A percentile compares a stretch with the other conserved stretches of the same genome.
These are phyloP conservation scores for Kurtzmaniella quercitrusa DNA, from an alignment of 1,139 yeast species.

Conservation along the genomic window DNA sequence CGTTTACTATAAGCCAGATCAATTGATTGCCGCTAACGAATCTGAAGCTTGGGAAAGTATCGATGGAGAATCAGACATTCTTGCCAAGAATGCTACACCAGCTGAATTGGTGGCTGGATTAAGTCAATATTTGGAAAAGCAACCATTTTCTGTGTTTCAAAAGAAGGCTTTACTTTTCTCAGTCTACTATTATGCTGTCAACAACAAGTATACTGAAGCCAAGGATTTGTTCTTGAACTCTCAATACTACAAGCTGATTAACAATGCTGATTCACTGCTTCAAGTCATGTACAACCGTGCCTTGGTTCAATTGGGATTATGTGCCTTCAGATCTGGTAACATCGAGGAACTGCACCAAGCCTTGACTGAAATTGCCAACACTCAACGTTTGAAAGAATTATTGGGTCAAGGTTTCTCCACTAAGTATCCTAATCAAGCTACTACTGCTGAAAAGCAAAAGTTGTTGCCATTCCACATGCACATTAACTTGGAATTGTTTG, in stretches of 20 bases:
- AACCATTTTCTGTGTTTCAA: slow-evolving; percentile 64
- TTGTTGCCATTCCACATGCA: slow-evolving; percentile 98
- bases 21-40: slow-evolving; percentile 69
- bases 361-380: slow-evolving; percentile 83
- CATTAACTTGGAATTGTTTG: slow-evolving; percentile 90
- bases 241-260: slow-evolving; percentile 77
- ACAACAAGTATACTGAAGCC: slow-evolving; percentile 77
- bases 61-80: slow-evolving; percentile 32
- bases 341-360: slow-evolving; percentile 85
- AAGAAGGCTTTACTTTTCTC: slow-evolving; percentile 83
- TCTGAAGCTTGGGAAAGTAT: slow-evolving; percentile 62
- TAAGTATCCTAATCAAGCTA: slow-evolving; percentile 54
- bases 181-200: slow-evolving; percentile 88
- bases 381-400: slow-evolving; percentile 84
- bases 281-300: slow-evolving; percentile 95
- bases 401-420: slow-evolving; percentile 90
- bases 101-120: slow-evolving; percentile 58
- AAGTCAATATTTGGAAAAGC: slow-evolving; percentile 62
- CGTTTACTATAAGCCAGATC: slow-evolving; percentile 86
- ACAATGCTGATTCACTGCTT: slow-evolving; percentile 76
- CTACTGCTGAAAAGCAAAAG: slow-evolving; percentile 69
- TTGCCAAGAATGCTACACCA: slow-evolving; percentile 30
- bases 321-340: slow-evolving; percentile 90
- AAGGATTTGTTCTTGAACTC: slow-evolving; percentile 85
- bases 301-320: slow-evolving; percentile 89